Conservation (phyloP, 2,329 filamentous ascomycete species). For the Fusarium sp. region DNA sequence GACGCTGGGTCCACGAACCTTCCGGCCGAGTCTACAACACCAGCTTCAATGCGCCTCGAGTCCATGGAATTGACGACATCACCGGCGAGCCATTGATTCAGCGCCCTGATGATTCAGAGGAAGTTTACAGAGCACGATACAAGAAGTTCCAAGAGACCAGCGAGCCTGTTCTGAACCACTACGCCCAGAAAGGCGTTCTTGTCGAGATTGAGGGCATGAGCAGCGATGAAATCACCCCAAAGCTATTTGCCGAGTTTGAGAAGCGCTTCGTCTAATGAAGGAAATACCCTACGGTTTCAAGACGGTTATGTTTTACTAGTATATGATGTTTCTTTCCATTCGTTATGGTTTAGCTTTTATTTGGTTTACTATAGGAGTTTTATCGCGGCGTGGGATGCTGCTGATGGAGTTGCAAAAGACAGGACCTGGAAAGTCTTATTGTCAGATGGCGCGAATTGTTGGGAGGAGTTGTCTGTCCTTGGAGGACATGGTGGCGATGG, state of each 20-base stretch:
- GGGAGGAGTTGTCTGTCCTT: constrained; percentile 24
- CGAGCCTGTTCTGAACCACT: constrained; percentile 87
- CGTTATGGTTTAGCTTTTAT: constrained; percentile 13
- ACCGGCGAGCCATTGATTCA: constrained; percentile 89
- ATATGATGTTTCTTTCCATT: constrained; percentile 23
- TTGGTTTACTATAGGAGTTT: constrained; percentile 39
- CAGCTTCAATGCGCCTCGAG: constrained; percentile 86
- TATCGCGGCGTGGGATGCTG: constrained; percentile 40
- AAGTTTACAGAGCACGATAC: constrained; percentile 85
- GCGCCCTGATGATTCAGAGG: constrained; percentile 86
- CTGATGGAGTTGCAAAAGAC: constrained; percentile 39
- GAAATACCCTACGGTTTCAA: constrained; percentile 25
- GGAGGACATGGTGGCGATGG: constrained; percentile 19
- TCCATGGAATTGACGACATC: constrained; percentile 85
- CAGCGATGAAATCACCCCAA: constrained; percentile 95
- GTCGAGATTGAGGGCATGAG: constrained; percentile 89
- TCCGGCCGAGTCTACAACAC: constrained; percentile 97
- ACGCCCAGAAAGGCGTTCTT: constrained; percentile 84
- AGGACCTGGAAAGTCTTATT: constrained; percentile 17
- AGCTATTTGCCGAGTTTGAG: constrained; percentile 86
- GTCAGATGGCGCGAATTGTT: constrained; percentile 26
- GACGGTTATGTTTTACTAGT: constrained; percentile 20
- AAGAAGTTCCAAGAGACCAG: constrained; percentile 90
- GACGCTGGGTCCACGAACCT: constrained; percentile 92
- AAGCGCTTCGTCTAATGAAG: constrained; percentile 69